These are phyloP conservation scores for Theileria luwenshuni DNA, from an alignment of 169 alveolate genomes.

Conservation along the genomic window DNA sequence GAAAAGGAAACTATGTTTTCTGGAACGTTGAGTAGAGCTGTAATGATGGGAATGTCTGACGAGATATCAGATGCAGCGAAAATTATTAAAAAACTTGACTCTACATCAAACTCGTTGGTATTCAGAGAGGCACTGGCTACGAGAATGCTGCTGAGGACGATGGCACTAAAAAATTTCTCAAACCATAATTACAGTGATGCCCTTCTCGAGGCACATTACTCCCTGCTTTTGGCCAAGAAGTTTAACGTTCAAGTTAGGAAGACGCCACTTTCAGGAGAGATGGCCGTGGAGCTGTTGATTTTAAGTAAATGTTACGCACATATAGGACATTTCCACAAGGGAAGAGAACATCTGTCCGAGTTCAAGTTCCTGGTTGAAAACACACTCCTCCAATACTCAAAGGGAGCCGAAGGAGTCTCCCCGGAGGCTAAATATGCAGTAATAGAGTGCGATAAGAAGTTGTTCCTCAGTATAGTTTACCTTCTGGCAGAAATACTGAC, in stretches of 20 bases:
- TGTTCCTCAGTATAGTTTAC: slow-evolving; percentile 48
- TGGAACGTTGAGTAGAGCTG: slow-evolving; percentile 20
- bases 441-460: slow-evolving; percentile 58
- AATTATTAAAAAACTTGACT: slow-evolving; percentile 52
- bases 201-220: slow-evolving; percentile 60
- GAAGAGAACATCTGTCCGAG: slow-evolving; percentile 75
- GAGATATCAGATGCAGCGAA: slow-evolving; percentile 54
- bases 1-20: slow-evolving; percentile 56
- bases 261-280: slow-evolving; percentile 69
- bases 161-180: slow-evolving; percentile 62
- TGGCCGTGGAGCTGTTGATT: slow-evolving; percentile 83
- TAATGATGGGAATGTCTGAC: slow-evolving; percentile 29
- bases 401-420: slow-evolving; percentile 2
- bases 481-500: slow-evolving; percentile 56
- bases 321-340: slow-evolving; percentile 74
- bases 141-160: slow-evolving; percentile 57
- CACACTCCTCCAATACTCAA: slow-evolving; percentile 73
- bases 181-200: slow-evolving; percentile 60
- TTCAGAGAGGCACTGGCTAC: slow-evolving; percentile 70
- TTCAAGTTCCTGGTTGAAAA: slow-evolving; percentile 80
- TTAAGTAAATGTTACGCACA: slow-evolving; percentile 82
- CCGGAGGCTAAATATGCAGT: slow-evolving; percentile 27
- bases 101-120: slow-evolving; percentile 36
- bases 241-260: slow-evolving; percentile 56
- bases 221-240: slow-evolving; percentile 62